Conservation (phyloP, 345 rosid species). For the Citropsis articulata region DNA sequence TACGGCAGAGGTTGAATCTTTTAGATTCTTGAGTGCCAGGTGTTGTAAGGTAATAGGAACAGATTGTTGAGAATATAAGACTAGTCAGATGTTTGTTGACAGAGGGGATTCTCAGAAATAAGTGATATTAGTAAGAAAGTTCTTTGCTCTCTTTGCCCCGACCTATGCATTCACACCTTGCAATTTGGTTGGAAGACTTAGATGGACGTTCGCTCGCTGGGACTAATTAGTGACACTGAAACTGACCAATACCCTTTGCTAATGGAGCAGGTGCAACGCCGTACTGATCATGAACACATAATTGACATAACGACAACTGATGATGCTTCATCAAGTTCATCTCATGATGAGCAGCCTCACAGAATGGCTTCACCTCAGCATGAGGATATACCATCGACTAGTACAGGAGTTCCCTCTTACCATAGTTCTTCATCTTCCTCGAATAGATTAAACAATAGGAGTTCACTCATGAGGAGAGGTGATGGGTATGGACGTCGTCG, state of each 20-base stretch:
- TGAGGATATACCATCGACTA: slow-evolving; percentile 36
- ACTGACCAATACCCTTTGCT: slow-evolving; percentile 58
- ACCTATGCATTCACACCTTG: slow-evolving; percentile 25
- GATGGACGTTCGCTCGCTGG: slow-evolving; percentile 57
- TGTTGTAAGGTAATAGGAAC: slow-evolving; percentile 12
- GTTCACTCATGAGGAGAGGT: slow-evolving; percentile 46
- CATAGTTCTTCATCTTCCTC: slow-evolving; percentile 35
- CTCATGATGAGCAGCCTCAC: slow-evolving; percentile 34
- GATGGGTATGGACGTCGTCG: slow-evolving; percentile 48
- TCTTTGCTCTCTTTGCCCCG: neutral
- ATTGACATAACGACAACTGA: slow-evolving; percentile 49
- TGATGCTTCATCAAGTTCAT: slow-evolving; percentile 48
- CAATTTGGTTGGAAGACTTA: slow-evolving; percentile 35
- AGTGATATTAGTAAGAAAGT: slow-evolving; percentile 6
- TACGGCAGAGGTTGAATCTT: neutral
- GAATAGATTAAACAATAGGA: slow-evolving; percentile 35
- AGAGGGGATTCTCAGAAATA: slow-evolving; percentile 4
- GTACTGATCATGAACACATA: slow-evolving; percentile 44
- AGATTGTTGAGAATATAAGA: neutral
- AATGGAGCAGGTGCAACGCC: slow-evolving; percentile 49
- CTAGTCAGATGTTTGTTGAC: neutral
- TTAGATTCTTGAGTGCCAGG: slow-evolving; percentile 10
- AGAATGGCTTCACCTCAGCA: slow-evolving; percentile 24
- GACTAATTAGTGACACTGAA: slow-evolving; percentile 30
- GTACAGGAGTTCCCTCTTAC: slow-evolving; percentile 16